A percentile compares a stretch with the other conserved stretches of the same genome.
phyloP scores from a whole-genome alignment of 768 basidiomycete species.

The Tricholomella constricta region DNA sequence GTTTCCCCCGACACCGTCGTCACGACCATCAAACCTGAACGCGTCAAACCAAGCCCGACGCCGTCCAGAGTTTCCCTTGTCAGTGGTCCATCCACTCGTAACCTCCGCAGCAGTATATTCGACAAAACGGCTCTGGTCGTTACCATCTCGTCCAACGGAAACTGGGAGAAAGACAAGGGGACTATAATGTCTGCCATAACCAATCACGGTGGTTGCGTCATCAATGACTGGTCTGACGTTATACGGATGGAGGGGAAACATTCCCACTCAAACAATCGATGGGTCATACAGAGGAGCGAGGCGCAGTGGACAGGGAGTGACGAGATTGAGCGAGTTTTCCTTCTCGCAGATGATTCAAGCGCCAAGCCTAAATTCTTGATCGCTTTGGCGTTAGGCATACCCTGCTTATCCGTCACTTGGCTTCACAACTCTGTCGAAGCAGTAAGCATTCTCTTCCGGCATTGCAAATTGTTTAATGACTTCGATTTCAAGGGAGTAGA shows the following conservation, averaged over 20 bases:
- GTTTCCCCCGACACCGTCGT: slow-evolving; percentile 45
- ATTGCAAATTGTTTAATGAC: neutral
- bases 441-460: slow-evolving; percentile 26
- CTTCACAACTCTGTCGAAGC: slow-evolving; percentile 39
- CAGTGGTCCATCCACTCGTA: slow-evolving; percentile 35
- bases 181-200: slow-evolving; percentile 45
- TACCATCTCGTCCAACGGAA: slow-evolving; percentile 54
- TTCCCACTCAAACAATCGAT: slow-evolving; percentile 45
- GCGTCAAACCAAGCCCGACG: slow-evolving; percentile 40
- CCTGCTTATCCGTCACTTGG: slow-evolving; percentile 70
- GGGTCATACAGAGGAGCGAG: slow-evolving; percentile 52
- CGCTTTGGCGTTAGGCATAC: slow-evolving; percentile 84
- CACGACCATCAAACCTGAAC: slow-evolving; percentile 39
- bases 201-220: slow-evolving; percentile 52
- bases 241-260: slow-evolving; percentile 58
- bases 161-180: slow-evolving; percentile 44
- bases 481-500: slow-evolving; percentile 31
- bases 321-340: slow-evolving; percentile 58
- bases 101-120: slow-evolving; percentile 38
- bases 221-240: slow-evolving; percentile 64
- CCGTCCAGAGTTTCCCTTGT: slow-evolving; percentile 49
- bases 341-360: slow-evolving; percentile 64
- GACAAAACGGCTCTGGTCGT: slow-evolving; percentile 60
- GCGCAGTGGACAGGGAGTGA: slow-evolving; percentile 44
- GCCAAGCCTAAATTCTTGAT: slow-evolving; percentile 81